Percentiles rank a stretch among this genome's conserved stretches.
Conservation (phyloP, 2,329 filamentous ascomycete genomes). For the Fusarium haematococcum region DNA sequence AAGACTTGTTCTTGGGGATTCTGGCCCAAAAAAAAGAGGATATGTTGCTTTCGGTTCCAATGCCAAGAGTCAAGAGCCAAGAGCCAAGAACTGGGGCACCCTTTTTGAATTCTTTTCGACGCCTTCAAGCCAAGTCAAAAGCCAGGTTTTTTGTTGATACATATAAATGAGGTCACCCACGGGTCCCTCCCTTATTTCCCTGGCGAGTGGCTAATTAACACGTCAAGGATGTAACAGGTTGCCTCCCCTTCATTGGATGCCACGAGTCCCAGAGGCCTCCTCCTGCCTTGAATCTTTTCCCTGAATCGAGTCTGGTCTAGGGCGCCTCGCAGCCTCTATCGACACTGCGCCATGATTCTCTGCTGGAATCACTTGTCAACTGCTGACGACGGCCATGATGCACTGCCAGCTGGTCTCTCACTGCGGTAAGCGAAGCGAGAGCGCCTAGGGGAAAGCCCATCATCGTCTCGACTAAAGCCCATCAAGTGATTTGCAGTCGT, state of each 20-base stretch:
- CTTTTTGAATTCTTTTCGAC: conserved; percentile 4
- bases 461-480: not conserved
- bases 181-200: conserved; percentile 26
- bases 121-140: not conserved
- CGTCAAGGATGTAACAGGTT: conserved; percentile 20
- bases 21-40: conserved; percentile 3
- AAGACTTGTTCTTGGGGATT: conserved; percentile 16
- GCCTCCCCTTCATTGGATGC: conserved; percentile 12
- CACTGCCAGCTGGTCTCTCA: not conserved
- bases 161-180: conserved; percentile 22
- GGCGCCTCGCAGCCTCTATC: not conserved
- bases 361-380: not conserved
- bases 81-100: conserved; percentile 14
- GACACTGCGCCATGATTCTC: not conserved
- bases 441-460: not conserved
- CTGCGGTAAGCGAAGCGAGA: not conserved
- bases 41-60: not conserved
- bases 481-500: not conserved
- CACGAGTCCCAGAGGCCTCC: conserved; percentile 29
- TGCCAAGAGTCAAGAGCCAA: conserved; percentile 22
- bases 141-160: not conserved
- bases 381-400: not conserved
- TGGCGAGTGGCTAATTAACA: conserved; percentile 7
- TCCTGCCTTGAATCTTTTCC: conserved; percentile 1
- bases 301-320: not conserved